A percentile compares a stretch with the other conserved stretches of the same genome.
Evolutionary conservation across 371 early-diverging fungal species (phyloP).

Genomic region (Circinella umbellata): DNA sequence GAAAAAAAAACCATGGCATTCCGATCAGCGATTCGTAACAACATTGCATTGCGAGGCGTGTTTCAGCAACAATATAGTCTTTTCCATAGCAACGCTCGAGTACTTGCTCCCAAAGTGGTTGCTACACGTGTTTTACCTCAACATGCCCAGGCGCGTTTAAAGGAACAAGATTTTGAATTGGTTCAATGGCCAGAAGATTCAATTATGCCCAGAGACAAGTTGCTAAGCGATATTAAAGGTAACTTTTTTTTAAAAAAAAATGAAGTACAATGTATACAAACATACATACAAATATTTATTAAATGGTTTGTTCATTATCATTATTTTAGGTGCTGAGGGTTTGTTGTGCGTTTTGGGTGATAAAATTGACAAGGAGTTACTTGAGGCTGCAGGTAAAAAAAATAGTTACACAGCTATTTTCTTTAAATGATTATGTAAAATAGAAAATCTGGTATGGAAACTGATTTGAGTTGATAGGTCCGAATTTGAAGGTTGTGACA

Average conservation of each 20-base stretch:
- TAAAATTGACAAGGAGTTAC: constrained; percentile 68
- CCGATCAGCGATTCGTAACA: constrained; percentile 6
- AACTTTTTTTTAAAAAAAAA: background rate
- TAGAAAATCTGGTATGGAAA: background rate
- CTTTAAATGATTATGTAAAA: background rate
- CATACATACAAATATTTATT: background rate
- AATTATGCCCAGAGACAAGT: constrained; percentile 33
- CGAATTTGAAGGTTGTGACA: constrained; percentile 62
- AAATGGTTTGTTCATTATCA: background rate
- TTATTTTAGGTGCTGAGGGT: constrained; percentile 54
- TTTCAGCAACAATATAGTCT: background rate
- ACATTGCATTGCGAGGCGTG: background rate
- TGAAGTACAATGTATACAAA: background rate
- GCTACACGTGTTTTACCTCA: constrained; percentile 35
- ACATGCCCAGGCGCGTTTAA: constrained; percentile 29
- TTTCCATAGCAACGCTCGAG: constrained; percentile 15
- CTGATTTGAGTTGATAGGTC: constrained; percentile 30
- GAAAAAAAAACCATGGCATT: constrained; percentile 1
- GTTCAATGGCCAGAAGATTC: constrained; percentile 40
- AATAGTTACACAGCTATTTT: background rate
- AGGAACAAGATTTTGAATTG: constrained; percentile 31
- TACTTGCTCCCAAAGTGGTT: constrained; percentile 29
- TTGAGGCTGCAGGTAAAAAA: constrained; percentile 59
- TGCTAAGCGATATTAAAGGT: constrained; percentile 38
- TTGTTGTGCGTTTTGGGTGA: constrained; percentile 73